phyloP scores from a whole-genome alignment of 1,139 yeast species.

The Sugiyamaella novakii region DNA sequence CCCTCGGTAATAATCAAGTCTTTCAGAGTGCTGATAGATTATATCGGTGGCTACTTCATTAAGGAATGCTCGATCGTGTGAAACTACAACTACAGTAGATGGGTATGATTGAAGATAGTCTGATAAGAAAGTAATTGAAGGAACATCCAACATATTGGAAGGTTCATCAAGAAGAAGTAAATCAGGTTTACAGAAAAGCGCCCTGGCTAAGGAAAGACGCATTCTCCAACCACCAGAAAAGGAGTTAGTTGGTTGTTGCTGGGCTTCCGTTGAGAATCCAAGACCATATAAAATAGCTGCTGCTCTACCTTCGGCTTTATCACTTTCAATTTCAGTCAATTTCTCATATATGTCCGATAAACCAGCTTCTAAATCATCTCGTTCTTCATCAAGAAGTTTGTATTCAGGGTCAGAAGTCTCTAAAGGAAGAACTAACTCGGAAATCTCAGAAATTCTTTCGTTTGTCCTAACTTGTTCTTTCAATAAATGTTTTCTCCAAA shows the following conservation, averaged over 20 bases:
- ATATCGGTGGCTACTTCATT: constrained; percentile 98
- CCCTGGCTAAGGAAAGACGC: constrained; percentile 98
- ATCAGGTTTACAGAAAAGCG: constrained; percentile 96
- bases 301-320: constrained; percentile 96
- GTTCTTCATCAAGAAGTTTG: constrained; percentile 81
- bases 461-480: constrained; percentile 74
- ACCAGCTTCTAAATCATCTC: constrained; percentile 79
- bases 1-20: constrained; percentile 94
- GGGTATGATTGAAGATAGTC: constrained; percentile 87
- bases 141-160: constrained; percentile 99
- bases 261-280: constrained; percentile 90
- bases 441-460: constrained; percentile 75
- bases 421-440: constrained; percentile 64
- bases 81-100: constrained; percentile 89
- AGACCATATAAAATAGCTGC: constrained; percentile 92
- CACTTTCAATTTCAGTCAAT: constrained; percentile 89
- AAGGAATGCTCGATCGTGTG: constrained; percentile 95
- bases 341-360: constrained; percentile 79
- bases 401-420: constrained; percentile 63
- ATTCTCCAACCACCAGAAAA: constrained; percentile 99
- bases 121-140: constrained; percentile 91
- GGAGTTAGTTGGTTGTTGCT: constrained; percentile 76
- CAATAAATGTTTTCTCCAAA: constrained; percentile 91
- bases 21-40: constrained; percentile 94
- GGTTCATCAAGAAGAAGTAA: constrained; percentile 93